phyloP scores from a whole-genome alignment of 345 rosid species.

The Toxicodendron radicans region DNA sequence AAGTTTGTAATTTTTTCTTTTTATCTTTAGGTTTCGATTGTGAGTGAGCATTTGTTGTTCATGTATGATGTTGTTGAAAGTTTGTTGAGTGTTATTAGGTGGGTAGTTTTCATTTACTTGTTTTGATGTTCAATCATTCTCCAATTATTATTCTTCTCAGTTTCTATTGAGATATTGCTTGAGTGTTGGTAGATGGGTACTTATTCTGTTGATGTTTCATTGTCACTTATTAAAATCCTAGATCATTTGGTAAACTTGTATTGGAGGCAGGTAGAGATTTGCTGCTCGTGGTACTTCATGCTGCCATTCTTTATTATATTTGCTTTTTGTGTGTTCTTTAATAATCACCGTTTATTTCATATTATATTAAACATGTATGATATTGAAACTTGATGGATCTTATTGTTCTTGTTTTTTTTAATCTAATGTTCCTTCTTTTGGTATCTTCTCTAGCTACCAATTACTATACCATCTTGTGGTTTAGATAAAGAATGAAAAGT shows the following conservation, averaged over 20 bases:
- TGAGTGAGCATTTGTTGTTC: background rate
- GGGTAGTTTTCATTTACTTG: background rate
- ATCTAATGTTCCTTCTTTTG: slow-evolving; percentile 15
- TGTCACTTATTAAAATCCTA: background rate
- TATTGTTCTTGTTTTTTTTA: background rate
- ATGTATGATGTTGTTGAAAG: background rate
- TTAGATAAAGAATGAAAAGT: slow-evolving; percentile 18
- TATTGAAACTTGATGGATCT: slow-evolving; percentile 15
- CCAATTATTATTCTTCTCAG: background rate
- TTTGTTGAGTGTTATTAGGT: background rate
- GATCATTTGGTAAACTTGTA: slow-evolving; percentile 12
- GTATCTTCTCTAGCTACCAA: background rate
- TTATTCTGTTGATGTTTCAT: slow-evolving; percentile 9
- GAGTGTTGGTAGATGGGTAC: slow-evolving; percentile 20
- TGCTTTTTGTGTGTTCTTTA: background rate
- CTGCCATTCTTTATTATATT: slow-evolving; percentile 3
- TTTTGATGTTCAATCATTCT: background rate
- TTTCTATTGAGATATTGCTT: background rate
- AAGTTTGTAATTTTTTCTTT: background rate
- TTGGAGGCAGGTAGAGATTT: slow-evolving; percentile 8
- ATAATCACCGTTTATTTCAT: background rate
- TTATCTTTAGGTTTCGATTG: background rate
- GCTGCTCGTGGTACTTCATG: slow-evolving; percentile 12
- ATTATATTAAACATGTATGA: background rate
- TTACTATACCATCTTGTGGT: background rate